These are phyloP conservation scores for Kingdonia uniflora DNA, from an alignment of 164 flowering plant genomes.

Conservation along the genomic window DNA sequence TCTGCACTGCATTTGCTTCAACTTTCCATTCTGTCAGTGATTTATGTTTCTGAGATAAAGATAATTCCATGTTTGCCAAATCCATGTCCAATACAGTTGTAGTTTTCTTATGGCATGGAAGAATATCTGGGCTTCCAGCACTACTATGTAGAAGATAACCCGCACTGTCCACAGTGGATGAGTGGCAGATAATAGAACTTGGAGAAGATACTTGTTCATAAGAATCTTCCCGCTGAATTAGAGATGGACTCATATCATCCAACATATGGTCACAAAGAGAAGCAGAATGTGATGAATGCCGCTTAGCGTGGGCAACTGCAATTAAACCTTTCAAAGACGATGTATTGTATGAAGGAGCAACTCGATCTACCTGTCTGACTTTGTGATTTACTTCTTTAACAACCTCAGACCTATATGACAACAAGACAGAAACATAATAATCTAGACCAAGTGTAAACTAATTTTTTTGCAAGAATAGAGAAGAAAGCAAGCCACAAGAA, in stretches of 20 bases:
- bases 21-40: constrained; percentile 23
- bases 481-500: too few species aligned
- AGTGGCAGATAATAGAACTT: constrained; percentile 18
- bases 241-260: constrained; percentile 30
- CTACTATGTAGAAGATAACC: constrained; percentile 24
- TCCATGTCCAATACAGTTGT: constrained; percentile 14
- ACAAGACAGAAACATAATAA: not conserved
- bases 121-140: constrained; percentile 29
- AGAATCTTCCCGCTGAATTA: constrained; percentile 22
- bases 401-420: constrained; percentile 26
- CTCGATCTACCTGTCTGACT: constrained; percentile 14
- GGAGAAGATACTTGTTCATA: constrained; percentile 25
- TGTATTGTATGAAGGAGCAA: constrained; percentile 11
- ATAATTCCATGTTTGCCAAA: constrained; percentile 21
- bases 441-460: not conserved
- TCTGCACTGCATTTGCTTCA: constrained; percentile 43
- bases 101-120: constrained; percentile 17
- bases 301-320: constrained; percentile 18
- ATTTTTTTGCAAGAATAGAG: too few species aligned
- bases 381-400: constrained; percentile 19
- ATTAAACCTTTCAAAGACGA: constrained; percentile 21
- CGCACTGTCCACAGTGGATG: constrained; percentile 27
- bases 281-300: constrained; percentile 14
- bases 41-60: constrained; percentile 17
- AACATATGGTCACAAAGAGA: constrained; percentile 17